Percentiles rank a stretch among this genome's conserved stretches.
phyloP scores from a whole-genome alignment of 306 rosid genomes.

The Castanea sativa region DNA sequence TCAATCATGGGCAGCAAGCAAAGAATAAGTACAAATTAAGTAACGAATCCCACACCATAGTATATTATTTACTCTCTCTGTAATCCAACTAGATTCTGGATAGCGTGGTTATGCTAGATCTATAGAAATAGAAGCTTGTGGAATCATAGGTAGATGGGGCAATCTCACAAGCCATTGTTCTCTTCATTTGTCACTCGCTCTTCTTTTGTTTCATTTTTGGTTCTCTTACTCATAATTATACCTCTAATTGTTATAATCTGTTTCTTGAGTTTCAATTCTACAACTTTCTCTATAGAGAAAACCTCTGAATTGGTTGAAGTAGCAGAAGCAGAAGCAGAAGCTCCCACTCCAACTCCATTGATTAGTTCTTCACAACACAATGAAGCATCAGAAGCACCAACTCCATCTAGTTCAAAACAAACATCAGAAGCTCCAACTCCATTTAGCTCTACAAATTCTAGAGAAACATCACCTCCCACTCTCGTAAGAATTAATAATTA shows the following conservation, averaged over 20 bases:
- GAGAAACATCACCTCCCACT: background rate
- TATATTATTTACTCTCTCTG: background rate
- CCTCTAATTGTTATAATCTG: slow-evolving; percentile 12
- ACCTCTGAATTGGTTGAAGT: background rate
- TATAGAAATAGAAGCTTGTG: background rate
- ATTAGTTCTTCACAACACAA: background rate
- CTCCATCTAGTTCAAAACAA: background rate
- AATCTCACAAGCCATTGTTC: background rate
- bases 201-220: slow-evolving; percentile 11
- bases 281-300: slow-evolving; percentile 2
- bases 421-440: background rate
- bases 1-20: slow-evolving; percentile 6
- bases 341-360: slow-evolving; percentile 20
- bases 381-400: background rate
- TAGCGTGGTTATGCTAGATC: background rate
- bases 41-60: slow-evolving; percentile 21
- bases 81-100: background rate
- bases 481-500: background rate
- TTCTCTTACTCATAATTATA: slow-evolving; percentile 8
- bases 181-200: slow-evolving; percentile 2
- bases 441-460: background rate
- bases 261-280: slow-evolving; percentile 11
- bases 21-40: slow-evolving; percentile 30
- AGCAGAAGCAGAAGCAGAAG: background rate
- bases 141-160: slow-evolving; percentile 10